Evolutionary conservation across 768 basidiomycete species (phyloP).

Genomic region (Hebeloma cylindrosporum): DNA sequence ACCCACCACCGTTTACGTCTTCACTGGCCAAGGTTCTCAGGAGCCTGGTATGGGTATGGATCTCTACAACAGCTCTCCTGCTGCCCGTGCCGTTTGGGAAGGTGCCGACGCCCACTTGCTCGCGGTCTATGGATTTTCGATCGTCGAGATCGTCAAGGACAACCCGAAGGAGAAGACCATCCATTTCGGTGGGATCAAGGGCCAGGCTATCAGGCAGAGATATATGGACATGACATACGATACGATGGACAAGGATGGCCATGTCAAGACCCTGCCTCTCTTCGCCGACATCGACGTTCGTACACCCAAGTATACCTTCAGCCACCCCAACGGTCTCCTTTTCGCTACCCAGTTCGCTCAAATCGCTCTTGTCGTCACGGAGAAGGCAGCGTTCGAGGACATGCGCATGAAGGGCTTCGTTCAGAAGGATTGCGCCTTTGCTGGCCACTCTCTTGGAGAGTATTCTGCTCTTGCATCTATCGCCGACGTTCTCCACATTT

Average conservation of each 20-base stretch:
- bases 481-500: conserved; percentile 93
- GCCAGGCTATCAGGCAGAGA: conserved; percentile 96
- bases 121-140: conserved; percentile 97
- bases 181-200: conserved; percentile 99
- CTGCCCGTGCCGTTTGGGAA: conserved; percentile 97
- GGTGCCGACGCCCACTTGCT: conserved; percentile 91
- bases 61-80: conserved; percentile 88
- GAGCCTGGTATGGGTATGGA: conserved; percentile 99
- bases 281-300: conserved; percentile 95
- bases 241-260: conserved; percentile 93
- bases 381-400: conserved; percentile 98
- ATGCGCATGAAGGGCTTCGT: conserved; percentile 96
- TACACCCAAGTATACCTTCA: conserved; percentile 97
- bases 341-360: conserved; percentile 99
- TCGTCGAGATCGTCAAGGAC: conserved; percentile 97
- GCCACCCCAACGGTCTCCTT: conserved; percentile 90
- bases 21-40: conserved; percentile 98
- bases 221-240: conserved; percentile 99
- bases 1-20: conserved; percentile 91
- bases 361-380: conserved; percentile 96
- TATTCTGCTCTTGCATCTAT: conserved; percentile 98
- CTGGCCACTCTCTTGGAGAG: conserved; percentile 97
- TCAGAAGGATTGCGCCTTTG: conserved; percentile 89
- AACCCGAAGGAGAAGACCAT: conserved; percentile 98
- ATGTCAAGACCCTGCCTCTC: conserved; percentile 92